Base-by-base conservation (phyloP, 2,329 filamentous ascomycete species). In the Trichoderma koningii region DNA sequence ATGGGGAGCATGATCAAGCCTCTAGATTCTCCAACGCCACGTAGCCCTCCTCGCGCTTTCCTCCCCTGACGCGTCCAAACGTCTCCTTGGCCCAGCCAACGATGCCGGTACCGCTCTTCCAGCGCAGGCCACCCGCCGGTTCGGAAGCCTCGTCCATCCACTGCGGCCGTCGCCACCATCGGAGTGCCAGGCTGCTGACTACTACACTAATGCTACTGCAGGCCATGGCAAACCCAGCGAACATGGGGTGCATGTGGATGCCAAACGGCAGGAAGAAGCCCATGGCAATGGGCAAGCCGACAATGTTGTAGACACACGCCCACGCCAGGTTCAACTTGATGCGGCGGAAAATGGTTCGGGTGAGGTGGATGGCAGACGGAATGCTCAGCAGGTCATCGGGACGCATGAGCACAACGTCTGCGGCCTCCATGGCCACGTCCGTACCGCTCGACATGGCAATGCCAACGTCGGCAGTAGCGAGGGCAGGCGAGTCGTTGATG, bases 381-480 rank as follows among this genome's bases (percentile, higher is more conserved):
- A 99, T 92, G 71, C 94, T 91, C 80, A 98, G 91, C 3, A 99
- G 85, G 72, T 97, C 90, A 68, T 93, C 90, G 0, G 92, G 91
- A 3, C 90, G 88, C 94, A 99, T 99, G 63, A 99, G 87, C 17
- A 99, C 95, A 19, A 99, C 87, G 72, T 97, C 93, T 0, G 95
- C 95, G 1, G 95, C 95, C 79, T 98, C 95, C 87, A 99, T 96
- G 56, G 95, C 95, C 1, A 99, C 94, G 74, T 98, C 95, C 0
- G 95, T 98, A 64, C 95, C 95, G 7, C 89, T 93, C 5, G 92
- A 86, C 77, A 99, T 92, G 65, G 93, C 93, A 70, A 99, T 97
- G 68, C 95, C 95, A 30, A 98, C 88, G 70, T 96, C 89, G 12
- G 95, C 93, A 0, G 93, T 96, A 0, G 93, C 95, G 12, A 99